Percentiles rank a stretch among this genome's conserved stretches.
Evolutionary conservation across 345 rosid species (phyloP).

Genomic region (Euphorbia tirucalli): DNA sequence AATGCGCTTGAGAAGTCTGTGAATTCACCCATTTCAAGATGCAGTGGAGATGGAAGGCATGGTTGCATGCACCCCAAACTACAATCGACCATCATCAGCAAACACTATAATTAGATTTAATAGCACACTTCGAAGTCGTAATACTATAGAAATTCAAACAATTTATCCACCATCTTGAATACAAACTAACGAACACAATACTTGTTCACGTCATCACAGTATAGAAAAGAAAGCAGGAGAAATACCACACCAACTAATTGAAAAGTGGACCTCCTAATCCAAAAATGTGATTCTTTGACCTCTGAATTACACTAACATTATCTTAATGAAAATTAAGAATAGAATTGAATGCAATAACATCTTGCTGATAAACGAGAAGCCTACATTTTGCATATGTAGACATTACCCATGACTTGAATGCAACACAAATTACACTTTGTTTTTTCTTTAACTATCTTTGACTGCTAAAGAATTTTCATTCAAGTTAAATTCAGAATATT

Average conservation of each 20-base stretch:
- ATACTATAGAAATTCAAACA: too few relatives aligned
- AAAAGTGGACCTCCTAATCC: background rate
- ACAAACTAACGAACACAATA: too few relatives aligned
- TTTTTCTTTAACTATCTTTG: too few relatives aligned
- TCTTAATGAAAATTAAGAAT: background rate
- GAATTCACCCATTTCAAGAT: conserved; percentile 94
- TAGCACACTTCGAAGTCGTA: too few relatives aligned
- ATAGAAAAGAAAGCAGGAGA: background rate
- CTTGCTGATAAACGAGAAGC: background rate
- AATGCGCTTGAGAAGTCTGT: conserved; percentile 83
- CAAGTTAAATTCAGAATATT: background rate
- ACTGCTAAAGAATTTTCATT: too few relatives aligned
- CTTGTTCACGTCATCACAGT: background rate
- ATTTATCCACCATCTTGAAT: too few relatives aligned
- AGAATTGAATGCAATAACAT: background rate
- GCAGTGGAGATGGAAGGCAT: conserved; percentile 83
- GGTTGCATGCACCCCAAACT: conserved; percentile 39
- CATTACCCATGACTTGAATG: background rate
- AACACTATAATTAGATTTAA: too few relatives aligned
- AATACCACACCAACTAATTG: background rate
- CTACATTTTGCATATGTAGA: background rate
- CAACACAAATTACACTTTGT: too few relatives aligned
- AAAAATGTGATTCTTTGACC: background rate
- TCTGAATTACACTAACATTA: background rate
- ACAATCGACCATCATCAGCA: conserved; percentile 1